Conservation (phyloP, 2,329 filamentous ascomycete genomes). For the Colletotrichum tropicicola region DNA sequence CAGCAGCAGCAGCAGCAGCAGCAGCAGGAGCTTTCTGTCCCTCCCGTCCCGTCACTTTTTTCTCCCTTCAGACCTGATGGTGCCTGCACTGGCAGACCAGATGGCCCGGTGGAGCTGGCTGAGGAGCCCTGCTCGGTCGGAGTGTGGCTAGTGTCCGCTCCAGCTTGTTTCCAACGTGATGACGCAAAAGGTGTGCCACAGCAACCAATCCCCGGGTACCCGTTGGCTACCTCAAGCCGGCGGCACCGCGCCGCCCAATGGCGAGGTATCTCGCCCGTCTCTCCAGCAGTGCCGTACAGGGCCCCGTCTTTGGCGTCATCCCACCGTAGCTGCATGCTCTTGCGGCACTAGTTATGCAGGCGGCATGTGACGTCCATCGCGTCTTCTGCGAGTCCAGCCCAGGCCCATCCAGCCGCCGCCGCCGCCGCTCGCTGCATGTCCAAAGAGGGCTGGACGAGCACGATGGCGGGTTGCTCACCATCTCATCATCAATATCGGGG, state of each 20-base stretch:
- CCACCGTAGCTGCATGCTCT: constrained; percentile 14
- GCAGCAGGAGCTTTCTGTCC: constrained; percentile 7
- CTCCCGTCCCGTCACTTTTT: neutral
- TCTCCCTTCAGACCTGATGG: neutral
- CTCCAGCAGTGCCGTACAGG: neutral
- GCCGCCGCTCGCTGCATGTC: neutral
- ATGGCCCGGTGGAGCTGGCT: too few relatives aligned
- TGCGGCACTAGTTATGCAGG: constrained; percentile 20
- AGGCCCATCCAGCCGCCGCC: neutral
- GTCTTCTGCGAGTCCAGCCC: constrained; percentile 1
- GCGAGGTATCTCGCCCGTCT: constrained; percentile 15
- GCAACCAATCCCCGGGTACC: constrained; percentile 29
- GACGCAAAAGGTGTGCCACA: constrained; percentile 33
- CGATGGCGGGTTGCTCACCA: constrained; percentile 7
- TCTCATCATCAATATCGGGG: constrained; percentile 3
- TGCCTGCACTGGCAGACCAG: too few relatives aligned
- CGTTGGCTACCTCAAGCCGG: constrained; percentile 3
- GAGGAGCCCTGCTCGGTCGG: constrained; percentile 16
- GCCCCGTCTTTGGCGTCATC: constrained; percentile 29
- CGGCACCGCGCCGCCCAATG: neutral
- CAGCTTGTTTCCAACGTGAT: constrained; percentile 29
- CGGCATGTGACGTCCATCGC: constrained; percentile 24
- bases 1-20: constrained; percentile 1
- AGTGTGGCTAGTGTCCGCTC: constrained; percentile 31
- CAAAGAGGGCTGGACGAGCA: neutral